Evolutionary conservation across 768 basidiomycete species (phyloP), one percentile per base, ranked within the genome.

Genomic region (Hericium rajendrae): DNA sequence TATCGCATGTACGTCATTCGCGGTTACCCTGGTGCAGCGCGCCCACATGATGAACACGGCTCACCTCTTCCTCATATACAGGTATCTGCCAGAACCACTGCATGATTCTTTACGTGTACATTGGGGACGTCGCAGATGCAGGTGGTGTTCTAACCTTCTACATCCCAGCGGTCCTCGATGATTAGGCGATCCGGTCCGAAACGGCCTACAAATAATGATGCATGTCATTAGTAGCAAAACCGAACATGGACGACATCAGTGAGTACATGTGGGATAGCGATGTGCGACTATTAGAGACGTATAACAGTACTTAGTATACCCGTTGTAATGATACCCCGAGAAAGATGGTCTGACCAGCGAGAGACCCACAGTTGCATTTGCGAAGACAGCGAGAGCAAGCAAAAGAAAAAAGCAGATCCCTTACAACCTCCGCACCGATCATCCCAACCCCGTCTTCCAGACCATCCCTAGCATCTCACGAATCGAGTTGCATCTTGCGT

Each of bases 141-240:
- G 88, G 91, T 48, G 91, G 90, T 2, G 88, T 94, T 43, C 74
- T 94, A 60, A 94, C 91, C 2, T 93, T 88, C 67, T 94, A 92
- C 65, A 84, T 94, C 53, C 91, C 91, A 46, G 87, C 85, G 1
- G 80, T 88, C 40, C 76, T 86, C 48, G 82, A 85, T 46, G 86
- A 84, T 56, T 66, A 53, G 60, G 13, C 41, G 13, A 38, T 16
- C 37, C n/a, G 32, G 16, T 11, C 26, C 52, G 13, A 39, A 37
- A 12, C 32, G 12, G 37, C 32, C 18, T 53, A 18, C 9, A 38
- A 13, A 24, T 10, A 10, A n/a, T 11, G 52, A 26, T 13, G 16
- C 16, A 37, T 20, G 16, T n/a, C 52, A 10, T 20, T 11, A 20
- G 8, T 46, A 46, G n/a, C 43, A 46, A 46, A 20, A 9, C 2